phyloP scores from a whole-genome alignment of 768 basidiomycete species.

The Hericium alpestre region DNA sequence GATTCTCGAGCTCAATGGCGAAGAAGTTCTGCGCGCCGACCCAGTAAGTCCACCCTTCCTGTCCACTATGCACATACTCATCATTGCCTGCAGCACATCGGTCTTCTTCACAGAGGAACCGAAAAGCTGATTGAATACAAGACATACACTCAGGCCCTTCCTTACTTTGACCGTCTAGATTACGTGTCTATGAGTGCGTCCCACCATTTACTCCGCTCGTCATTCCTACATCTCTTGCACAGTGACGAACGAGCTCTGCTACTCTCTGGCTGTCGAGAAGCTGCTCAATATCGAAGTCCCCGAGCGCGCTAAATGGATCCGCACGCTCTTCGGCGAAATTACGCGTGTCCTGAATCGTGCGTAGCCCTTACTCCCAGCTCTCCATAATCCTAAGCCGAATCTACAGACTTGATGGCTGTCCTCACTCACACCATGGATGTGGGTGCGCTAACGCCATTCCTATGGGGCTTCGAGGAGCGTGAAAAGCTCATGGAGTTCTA shows the following conservation, averaged over 20 bases:
- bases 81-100: conserved; percentile 61
- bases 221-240: neutral
- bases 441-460: conserved; percentile 94
- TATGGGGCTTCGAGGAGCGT: conserved; percentile 99
- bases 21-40: conserved; percentile 83
- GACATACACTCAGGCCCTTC: conserved; percentile 92
- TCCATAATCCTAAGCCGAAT: conserved; percentile 1
- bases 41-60: conserved; percentile 34
- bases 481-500: conserved; percentile 99
- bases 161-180: conserved; percentile 98
- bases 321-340: conserved; percentile 93
- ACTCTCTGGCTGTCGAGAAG: conserved; percentile 95
- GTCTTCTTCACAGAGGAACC: conserved; percentile 91
- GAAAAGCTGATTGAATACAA: conserved; percentile 99
- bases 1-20: conserved; percentile 95
- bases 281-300: conserved; percentile 95
- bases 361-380: conserved; percentile 18
- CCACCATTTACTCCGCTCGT: neutral
- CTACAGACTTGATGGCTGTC: conserved; percentile 85
- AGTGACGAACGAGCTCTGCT: conserved; percentile 99
- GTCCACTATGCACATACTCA: neutral
- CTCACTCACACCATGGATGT: conserved; percentile 96
- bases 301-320: conserved; percentile 96
- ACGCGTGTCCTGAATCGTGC: conserved; percentile 89
- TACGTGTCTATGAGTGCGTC: conserved; percentile 97